Evolutionary conservation across 192 early-diverging fungal genomes (phyloP).

Genomic region (Linnemannia schmuckeri): DNA sequence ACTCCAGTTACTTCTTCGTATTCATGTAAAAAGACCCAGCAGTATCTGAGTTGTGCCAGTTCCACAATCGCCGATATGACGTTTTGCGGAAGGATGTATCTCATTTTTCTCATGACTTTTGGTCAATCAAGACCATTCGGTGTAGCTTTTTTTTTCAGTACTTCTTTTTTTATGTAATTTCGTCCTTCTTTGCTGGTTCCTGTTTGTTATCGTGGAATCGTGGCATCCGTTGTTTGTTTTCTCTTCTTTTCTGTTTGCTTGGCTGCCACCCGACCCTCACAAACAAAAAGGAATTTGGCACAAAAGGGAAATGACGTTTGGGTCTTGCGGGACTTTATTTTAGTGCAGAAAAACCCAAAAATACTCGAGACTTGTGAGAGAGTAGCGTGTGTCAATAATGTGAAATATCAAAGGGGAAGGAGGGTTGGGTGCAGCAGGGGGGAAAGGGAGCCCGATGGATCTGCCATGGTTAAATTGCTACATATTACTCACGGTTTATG

Average conservation of each 20-base stretch:
- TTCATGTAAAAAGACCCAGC: not conserved
- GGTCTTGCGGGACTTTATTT: constrained; percentile 25
- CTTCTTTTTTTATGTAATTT: not conserved
- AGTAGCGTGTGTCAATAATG: not conserved
- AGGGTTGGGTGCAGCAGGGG: not conserved
- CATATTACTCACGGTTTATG: constrained; percentile 7
- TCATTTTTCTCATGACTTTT: not conserved
- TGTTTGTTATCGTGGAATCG: not conserved
- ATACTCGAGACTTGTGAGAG: constrained; percentile 9
- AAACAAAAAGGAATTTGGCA: not conserved
- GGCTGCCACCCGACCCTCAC: not conserved
- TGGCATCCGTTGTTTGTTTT: not conserved
- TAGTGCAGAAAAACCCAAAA: constrained; percentile 26
- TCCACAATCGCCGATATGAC: not conserved
- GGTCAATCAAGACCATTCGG: not conserved
- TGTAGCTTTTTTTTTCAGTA: not conserved
- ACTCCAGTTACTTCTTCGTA: not conserved
- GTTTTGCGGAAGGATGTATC: not conserved
- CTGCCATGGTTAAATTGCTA: not conserved
- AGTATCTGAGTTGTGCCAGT: not conserved
- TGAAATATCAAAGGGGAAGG: not conserved
- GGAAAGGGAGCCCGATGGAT: constrained; percentile 6
- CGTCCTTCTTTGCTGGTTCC: not conserved
- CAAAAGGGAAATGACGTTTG: constrained; percentile 3
- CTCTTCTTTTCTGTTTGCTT: not conserved